Conservation (phyloP, 805 yeast species). For the Kodamaea fukazawae region DNA sequence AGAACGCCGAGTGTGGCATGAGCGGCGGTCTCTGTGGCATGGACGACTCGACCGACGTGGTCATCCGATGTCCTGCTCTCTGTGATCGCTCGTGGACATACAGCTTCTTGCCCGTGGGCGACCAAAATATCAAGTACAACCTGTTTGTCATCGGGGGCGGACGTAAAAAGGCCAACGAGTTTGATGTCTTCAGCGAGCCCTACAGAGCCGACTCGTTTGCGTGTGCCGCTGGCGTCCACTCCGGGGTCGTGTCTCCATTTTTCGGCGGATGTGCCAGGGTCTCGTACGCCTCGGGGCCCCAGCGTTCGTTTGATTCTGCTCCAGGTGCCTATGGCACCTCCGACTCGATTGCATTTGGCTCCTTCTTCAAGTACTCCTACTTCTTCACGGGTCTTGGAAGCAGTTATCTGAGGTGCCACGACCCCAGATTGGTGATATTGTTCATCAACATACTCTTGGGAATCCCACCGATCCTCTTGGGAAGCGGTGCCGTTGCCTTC, state of each 20-base stretch:
- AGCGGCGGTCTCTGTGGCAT: slow-evolving; percentile 61
- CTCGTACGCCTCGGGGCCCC: slow-evolving; percentile 53
- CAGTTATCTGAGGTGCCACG: slow-evolving; percentile 55
- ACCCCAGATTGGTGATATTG: slow-evolving; percentile 61
- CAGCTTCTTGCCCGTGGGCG: slow-evolving; percentile 73
- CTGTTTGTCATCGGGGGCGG: slow-evolving; percentile 83
- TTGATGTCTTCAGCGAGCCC: slow-evolving; percentile 36
- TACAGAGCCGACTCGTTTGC: slow-evolving; percentile 88
- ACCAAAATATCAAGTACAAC: slow-evolving; percentile 60
- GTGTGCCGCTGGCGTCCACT: slow-evolving; percentile 87
- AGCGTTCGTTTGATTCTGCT: slow-evolving; percentile 43
- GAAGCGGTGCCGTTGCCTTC: slow-evolving; percentile 42
- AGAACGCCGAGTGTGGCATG: slow-evolving; percentile 72
- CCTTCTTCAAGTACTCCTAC: slow-evolving; percentile 75
- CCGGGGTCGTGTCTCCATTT: slow-evolving; percentile 70
- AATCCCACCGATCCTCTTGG: slow-evolving; percentile 54
- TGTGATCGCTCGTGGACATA: slow-evolving; percentile 79
- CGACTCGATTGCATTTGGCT: slow-evolving; percentile 55
- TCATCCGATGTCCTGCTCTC: slow-evolving; percentile 81
- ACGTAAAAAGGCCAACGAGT: slow-evolving; percentile 8
- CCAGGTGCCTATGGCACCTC: slow-evolving; percentile 54
- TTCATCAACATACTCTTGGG: slow-evolving; percentile 61
- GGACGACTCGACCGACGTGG: slow-evolving; percentile 40
- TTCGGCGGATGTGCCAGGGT: slow-evolving; percentile 78
- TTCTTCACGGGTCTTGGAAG: slow-evolving; percentile 45